A percentile compares a stretch with the other conserved stretches of the same genome.
These are phyloP conservation scores for Pyrus hybrid DNA, from an alignment of 331 rosid species.

Conservation along the genomic window DNA sequence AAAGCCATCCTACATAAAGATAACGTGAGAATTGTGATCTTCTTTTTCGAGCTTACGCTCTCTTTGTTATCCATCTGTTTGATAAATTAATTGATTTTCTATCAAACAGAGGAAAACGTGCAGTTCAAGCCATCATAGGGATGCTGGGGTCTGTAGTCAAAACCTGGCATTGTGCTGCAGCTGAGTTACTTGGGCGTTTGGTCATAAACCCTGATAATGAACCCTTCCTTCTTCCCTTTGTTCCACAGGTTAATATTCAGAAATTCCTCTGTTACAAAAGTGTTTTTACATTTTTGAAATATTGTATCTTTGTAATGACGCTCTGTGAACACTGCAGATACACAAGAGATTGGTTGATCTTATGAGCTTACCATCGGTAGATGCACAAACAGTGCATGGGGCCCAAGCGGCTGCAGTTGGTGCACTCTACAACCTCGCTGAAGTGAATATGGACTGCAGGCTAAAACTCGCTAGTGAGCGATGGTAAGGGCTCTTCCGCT, in stretches of 20 bases:
- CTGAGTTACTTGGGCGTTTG: constrained; percentile 94
- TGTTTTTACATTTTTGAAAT: not conserved
- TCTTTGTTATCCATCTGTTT: constrained; percentile 8
- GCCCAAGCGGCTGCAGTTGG: constrained; percentile 97
- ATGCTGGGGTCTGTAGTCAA: constrained; percentile 74
- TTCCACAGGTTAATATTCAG: constrained; percentile 62
- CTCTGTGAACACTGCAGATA: constrained; percentile 44
- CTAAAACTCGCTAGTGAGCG: constrained; percentile 85
- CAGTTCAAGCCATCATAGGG: constrained; percentile 89
- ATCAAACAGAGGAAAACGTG: constrained; percentile 75
- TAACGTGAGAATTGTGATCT: constrained; percentile 58
- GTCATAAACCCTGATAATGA: constrained; percentile 92
- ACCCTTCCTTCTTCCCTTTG: constrained; percentile 76
- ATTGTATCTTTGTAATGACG: not conserved
- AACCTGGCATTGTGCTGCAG: constrained; percentile 96
- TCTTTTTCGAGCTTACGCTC: not conserved
- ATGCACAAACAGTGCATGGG: constrained; percentile 85
- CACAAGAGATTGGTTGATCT: constrained; percentile 9
- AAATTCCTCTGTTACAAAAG: not conserved
- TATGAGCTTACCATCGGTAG: not conserved
- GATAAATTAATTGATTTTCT: constrained; percentile 10
- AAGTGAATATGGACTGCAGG: constrained; percentile 97
- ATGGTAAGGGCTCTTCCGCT: constrained; percentile 46
- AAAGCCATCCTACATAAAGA: constrained; percentile 87
- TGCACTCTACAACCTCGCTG: constrained; percentile 94